A percentile compares a stretch with the other conserved stretches of the same genome.
phyloP scores from a whole-genome alignment of 1,284 basidiomycete genomes.

The Naganishia sp. region DNA sequence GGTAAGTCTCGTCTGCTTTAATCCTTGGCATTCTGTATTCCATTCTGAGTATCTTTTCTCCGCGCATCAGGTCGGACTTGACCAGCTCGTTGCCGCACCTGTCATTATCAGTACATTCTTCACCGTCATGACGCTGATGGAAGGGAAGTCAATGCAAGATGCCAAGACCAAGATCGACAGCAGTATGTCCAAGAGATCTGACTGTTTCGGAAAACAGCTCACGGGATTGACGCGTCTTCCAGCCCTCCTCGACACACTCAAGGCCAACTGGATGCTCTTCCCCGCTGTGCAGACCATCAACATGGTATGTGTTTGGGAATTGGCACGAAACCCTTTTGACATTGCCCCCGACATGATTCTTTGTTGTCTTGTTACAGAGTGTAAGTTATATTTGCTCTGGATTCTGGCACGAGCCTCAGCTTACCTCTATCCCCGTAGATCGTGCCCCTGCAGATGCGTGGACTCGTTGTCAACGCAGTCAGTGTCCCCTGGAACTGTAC shows the following conservation, averaged over 20 bases:
- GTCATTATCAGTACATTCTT: conserved; percentile 55
- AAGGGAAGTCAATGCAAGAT: conserved; percentile 53
- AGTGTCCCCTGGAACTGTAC: conserved; percentile 54
- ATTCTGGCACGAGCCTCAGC: background rate
- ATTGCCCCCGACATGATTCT: background rate
- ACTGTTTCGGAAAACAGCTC: background rate
- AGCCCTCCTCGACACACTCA: conserved; percentile 42
- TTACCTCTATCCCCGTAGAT: conserved; percentile 37
- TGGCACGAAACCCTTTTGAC: background rate
- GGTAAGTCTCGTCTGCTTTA: conserved; percentile 32
- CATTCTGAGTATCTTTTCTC: background rate
- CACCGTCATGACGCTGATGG: conserved; percentile 54
- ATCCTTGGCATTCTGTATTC: background rate
- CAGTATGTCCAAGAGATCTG: background rate
- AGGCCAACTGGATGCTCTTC: conserved; percentile 53
- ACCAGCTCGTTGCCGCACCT: conserved; percentile 56
- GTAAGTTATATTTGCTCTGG: conserved; percentile 32
- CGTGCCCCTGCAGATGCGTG: conserved; percentile 54
- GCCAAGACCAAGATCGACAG: conserved; percentile 49
- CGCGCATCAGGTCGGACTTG: conserved; percentile 43
- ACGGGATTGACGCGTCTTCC: background rate
- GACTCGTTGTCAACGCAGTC: conserved; percentile 55
- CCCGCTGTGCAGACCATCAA: conserved; percentile 55
- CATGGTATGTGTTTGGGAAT: conserved; percentile 43
- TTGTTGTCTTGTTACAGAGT: conserved; percentile 26